Conservation (phyloP, 1,284 basidiomycete species). For the Ganoderma leucocontextum region DNA sequence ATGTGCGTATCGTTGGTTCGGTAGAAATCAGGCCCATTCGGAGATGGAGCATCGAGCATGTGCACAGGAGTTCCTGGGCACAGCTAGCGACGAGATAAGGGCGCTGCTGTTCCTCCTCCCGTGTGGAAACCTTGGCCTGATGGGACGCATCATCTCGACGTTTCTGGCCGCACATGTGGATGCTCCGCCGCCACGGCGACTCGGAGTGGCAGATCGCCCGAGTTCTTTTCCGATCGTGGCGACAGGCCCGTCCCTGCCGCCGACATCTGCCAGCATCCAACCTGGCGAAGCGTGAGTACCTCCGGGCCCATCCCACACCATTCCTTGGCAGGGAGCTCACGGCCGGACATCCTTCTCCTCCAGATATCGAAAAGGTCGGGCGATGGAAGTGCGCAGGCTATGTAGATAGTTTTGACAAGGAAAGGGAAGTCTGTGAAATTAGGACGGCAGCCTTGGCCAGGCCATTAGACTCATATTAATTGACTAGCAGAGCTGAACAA, state of each 20-base stretch:
- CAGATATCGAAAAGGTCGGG: background rate
- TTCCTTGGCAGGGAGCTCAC: no score
- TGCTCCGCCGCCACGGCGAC: slow-evolving; percentile 1
- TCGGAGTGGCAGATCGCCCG: background rate
- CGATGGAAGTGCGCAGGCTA: background rate
- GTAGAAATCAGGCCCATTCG: slow-evolving; percentile 13
- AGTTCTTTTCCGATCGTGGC: background rate
- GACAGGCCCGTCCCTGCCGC: background rate
- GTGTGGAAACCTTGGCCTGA: slow-evolving; percentile 8
- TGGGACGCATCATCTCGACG: background rate
- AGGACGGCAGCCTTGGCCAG: background rate
- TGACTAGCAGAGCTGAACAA: background rate
- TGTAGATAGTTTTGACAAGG: background rate
- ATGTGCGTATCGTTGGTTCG: slow-evolving; percentile 14
- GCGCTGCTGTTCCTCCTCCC: background rate
- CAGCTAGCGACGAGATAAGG: slow-evolving; percentile 25
- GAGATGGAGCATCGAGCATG: slow-evolving; percentile 22
- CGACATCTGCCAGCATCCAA: background rate
- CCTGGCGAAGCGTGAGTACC: background rate
- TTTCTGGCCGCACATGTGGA: background rate
- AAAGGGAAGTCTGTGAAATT: background rate
- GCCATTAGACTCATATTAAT: background rate
- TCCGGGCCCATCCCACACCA: background rate
- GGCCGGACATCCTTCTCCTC: background rate
- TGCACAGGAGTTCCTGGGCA: slow-evolving; percentile 19